Evolutionary conservation across 371 early-diverging fungal genomes (phyloP).

Genomic region (Mucor circinelloides): DNA sequence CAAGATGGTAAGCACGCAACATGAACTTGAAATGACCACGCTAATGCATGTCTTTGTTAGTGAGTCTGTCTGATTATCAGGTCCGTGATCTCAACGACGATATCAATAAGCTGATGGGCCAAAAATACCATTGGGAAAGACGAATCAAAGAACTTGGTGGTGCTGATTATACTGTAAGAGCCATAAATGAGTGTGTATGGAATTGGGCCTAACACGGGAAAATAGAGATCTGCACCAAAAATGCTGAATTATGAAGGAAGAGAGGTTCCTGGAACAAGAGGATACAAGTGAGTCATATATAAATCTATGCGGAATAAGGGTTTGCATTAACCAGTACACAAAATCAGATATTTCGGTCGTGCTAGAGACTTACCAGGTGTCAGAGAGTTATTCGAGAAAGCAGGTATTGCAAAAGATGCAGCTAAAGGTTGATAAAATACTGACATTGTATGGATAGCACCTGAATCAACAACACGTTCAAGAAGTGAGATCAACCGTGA

Average conservation of each 20-base stretch:
- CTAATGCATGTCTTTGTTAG: slow-evolving; percentile 35
- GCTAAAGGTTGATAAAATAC: background rate
- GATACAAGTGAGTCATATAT: slow-evolving; percentile 77
- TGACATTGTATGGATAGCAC: slow-evolving; percentile 11
- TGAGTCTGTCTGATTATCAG: slow-evolving; percentile 84
- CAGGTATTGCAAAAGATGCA: slow-evolving; percentile 31
- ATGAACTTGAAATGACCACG: background rate
- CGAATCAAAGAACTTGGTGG: slow-evolving; percentile 93
- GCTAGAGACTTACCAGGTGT: slow-evolving; percentile 96
- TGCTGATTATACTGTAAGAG: slow-evolving; percentile 84
- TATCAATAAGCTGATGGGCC: slow-evolving; percentile 91
- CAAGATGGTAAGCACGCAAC: slow-evolving; percentile 71
- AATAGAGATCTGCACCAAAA: slow-evolving; percentile 72
- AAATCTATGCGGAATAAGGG: too few relatives aligned
- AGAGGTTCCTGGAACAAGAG: slow-evolving; percentile 89
- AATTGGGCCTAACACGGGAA: too few relatives aligned
- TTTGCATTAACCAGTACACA: background rate
- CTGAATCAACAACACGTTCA: slow-evolving; percentile 50
- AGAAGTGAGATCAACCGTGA: slow-evolving; percentile 76
- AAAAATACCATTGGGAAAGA: slow-evolving; percentile 92
- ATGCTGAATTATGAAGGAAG: slow-evolving; percentile 86
- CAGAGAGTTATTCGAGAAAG: slow-evolving; percentile 85
- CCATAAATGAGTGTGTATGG: background rate
- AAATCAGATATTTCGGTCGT: slow-evolving; percentile 89
- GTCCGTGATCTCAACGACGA: slow-evolving; percentile 95